phyloP scores from a whole-genome alignment of 73 alveolate genomes.

The Effrenium voratum region DNA sequence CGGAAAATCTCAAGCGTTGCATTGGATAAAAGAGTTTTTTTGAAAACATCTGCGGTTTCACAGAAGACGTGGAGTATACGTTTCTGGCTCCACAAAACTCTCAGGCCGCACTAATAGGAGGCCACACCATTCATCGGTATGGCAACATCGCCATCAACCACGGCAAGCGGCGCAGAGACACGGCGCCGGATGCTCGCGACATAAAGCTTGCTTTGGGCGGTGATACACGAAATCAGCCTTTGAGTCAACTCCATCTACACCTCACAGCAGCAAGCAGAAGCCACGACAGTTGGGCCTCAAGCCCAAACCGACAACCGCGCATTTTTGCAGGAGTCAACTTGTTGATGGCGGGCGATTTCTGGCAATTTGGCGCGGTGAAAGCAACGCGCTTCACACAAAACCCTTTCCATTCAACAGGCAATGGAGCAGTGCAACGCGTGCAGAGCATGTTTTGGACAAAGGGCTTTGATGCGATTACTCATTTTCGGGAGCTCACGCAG shows the following conservation, averaged over 20 bases:
- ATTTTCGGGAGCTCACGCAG: not conserved
- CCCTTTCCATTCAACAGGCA: not conserved
- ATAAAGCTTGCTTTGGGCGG: too few species aligned
- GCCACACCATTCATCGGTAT: not conserved
- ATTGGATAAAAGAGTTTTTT: not conserved
- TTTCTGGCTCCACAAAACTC: conserved; percentile 11
- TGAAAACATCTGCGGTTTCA: not conserved
- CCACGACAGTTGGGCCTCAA: not conserved
- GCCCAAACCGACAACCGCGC: not conserved
- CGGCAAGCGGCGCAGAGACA: too few species aligned
- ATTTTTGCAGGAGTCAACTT: not conserved
- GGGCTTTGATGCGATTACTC: not conserved
- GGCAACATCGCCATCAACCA: not conserved
- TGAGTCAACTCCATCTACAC: too few species aligned
- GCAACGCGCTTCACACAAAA: not conserved
- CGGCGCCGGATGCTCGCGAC: too few species aligned
- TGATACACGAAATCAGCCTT: too few species aligned
- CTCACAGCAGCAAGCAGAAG: not conserved
- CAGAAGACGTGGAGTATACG: not conserved
- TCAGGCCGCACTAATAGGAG: not conserved
- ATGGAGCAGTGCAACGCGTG: not conserved
- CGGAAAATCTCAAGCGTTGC: not conserved
- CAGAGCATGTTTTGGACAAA: not conserved
- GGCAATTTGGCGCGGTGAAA: not conserved
- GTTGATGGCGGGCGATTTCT: not conserved